Evolutionary conservation across 352 stramenopile species (phyloP).

Genomic region (Globisporangium sylvaticum): DNA sequence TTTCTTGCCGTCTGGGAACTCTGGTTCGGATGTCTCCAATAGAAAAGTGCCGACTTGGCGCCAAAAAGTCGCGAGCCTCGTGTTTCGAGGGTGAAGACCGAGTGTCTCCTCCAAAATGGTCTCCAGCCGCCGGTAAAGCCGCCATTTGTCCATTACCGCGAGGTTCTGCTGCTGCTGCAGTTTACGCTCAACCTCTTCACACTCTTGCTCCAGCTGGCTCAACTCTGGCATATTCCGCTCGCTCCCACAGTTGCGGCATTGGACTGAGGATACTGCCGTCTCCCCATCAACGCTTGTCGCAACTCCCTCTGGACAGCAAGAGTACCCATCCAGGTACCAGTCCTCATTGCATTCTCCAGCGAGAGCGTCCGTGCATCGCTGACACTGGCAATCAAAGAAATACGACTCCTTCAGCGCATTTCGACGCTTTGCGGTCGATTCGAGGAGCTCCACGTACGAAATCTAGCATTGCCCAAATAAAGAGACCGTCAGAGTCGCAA

Average conservation of each 20-base stretch:
- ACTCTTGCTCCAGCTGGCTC: constrained; percentile 18
- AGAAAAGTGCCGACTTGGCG: constrained; percentile 45
- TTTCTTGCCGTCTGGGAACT: constrained; percentile 4
- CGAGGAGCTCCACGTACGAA: constrained; percentile 70
- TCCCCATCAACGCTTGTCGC: constrained; percentile 1
- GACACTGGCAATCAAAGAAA: constrained; percentile 65
- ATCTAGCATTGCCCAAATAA: too few relatives aligned
- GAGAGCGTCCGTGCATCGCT: constrained; percentile 17
- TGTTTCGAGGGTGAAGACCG: constrained; percentile 28
- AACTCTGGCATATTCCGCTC: constrained; percentile 12
- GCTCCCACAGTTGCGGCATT: constrained; percentile 24
- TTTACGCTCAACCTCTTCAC: constrained; percentile 11
- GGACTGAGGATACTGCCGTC: background rate
- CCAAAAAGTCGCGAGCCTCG: constrained; percentile 24
- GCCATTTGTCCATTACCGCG: constrained; percentile 19
- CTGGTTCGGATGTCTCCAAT: background rate
- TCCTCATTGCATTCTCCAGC: constrained; percentile 22
- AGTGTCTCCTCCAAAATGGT: constrained; percentile 19
- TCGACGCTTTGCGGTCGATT: constrained; percentile 34
- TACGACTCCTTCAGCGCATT: constrained; percentile 46
- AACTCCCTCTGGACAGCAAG: constrained; percentile 21
- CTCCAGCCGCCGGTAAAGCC: constrained; percentile 24
- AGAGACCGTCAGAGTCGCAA: too few relatives aligned
- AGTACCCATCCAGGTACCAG: constrained; percentile 38
- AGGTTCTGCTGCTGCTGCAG: constrained; percentile 2